Conservation (phyloP, 805 yeast species). For the Starmerella vaccinii region DNA sequence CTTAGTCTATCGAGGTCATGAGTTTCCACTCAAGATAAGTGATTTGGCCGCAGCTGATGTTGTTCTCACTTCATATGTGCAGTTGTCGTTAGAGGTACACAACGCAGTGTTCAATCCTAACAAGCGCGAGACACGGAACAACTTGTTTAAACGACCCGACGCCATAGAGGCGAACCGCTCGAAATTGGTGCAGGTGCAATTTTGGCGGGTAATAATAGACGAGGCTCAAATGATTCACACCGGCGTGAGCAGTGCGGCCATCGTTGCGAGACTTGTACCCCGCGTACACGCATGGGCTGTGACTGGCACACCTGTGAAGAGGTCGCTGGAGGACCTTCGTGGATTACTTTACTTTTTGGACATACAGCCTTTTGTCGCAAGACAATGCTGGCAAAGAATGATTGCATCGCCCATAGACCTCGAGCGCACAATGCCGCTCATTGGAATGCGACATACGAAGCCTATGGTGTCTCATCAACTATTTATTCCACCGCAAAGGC, state of each 20-base stretch:
- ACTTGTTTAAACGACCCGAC: conserved; percentile 2
- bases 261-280: conserved; percentile 68
- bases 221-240: conserved; percentile 89
- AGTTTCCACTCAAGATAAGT: conserved; percentile 36
- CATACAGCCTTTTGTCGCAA: conserved; percentile 51
- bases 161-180: conserved; percentile 33
- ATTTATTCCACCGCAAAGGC: conserved; percentile 63
- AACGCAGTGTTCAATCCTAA: conserved; percentile 63
- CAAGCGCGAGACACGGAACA: conserved; percentile 31
- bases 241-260: conserved; percentile 64
- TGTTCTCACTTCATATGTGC: conserved; percentile 66
- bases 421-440: conserved; percentile 40
- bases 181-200: conserved; percentile 70
- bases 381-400: conserved; percentile 36
- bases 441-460: conserved; percentile 74
- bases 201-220: conserved; percentile 83
- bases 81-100: conserved; percentile 62
- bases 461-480: conserved; percentile 71
- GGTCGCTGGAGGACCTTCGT: conserved; percentile 53
- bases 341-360: conserved; percentile 61
- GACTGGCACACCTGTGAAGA: conserved; percentile 84
- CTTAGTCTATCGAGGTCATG: conserved; percentile 34
- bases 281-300: conserved; percentile 94
- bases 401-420: conserved; percentile 37
- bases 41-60: conserved; percentile 56